Evolutionary conservation across 2,329 filamentous ascomycete species (phyloP), one percentile per base, ranked within the genome.

Genomic region (Zalaria obscura): DNA sequence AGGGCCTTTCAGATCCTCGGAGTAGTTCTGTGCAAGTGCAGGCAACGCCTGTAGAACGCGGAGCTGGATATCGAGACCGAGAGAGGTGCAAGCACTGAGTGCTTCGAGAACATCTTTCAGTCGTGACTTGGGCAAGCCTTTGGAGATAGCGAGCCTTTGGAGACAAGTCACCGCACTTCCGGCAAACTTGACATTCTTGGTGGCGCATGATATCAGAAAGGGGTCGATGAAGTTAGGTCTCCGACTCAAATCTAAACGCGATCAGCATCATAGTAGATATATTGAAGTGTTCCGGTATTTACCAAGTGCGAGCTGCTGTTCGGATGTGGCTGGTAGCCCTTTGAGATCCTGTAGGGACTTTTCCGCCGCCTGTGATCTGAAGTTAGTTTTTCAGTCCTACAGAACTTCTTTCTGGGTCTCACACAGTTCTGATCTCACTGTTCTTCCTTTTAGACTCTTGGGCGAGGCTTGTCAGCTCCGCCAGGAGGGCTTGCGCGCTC

Each of bases 391-490:
- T 7, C 29, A 32, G 29, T 32, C 29, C n/a, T 18, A 18, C 18
- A 18, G 18, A 18, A 18, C 18, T 18, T 18, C 18, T 18, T 18
- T 32, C 3, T 3, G 7, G 38, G 38, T 35, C 36, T 40, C 72
- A 54, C 65, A 81, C 83, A 72, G 83, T 83, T 67, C 83, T 78
- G 40, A 98, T 71, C 55, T 96, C 91, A 52, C 82, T 77, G 62
- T 95, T 82, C 65, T 93, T 96, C 55, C 89, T 77, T 65, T 93
- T 96, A 59, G 88, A 91, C 68, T 98, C 91, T 63, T 93, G 85
- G 54, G 94, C 81, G 60, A 95, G 76, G 66, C 85, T 93, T 56
- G 81, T 76, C 60, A 95, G 76, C 73, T 95, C 88, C 44, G 83
- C 80, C 57, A 80, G 78, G 55, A 95, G 74, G 56, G 94, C 79